Percentiles rank a stretch among this genome's conserved stretches.
These are phyloP conservation scores for Botrytis sinoallii DNA, from an alignment of 2,329 filamentous ascomycete genomes.

Conservation along the genomic window DNA sequence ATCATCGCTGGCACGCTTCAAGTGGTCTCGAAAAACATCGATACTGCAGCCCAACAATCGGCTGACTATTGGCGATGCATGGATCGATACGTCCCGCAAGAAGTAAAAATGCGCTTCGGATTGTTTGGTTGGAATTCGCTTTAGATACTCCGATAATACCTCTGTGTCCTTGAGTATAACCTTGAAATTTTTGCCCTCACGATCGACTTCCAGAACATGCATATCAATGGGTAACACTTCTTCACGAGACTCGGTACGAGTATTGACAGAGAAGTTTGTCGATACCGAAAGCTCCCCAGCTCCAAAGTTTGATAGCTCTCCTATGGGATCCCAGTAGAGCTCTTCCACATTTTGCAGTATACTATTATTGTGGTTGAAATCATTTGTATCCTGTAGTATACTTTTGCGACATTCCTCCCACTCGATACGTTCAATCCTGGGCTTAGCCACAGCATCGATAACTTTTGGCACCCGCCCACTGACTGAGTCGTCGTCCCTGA, in stretches of 20 bases:
- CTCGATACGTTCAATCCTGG: background rate
- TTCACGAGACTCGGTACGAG: background rate
- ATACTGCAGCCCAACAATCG: background rate
- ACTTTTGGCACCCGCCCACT: too few species aligned
- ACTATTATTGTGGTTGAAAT: background rate
- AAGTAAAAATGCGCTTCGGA: background rate
- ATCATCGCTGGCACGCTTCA: background rate
- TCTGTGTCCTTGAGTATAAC: background rate
- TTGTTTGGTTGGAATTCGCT: background rate
- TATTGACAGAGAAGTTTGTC: background rate
- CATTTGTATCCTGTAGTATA: background rate
- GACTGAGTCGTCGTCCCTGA: background rate
- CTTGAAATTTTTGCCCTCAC: rapidly evolving
- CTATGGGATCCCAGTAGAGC: background rate
- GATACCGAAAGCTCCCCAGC: background rate
- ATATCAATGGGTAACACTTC: background rate
- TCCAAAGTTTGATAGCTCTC: background rate
- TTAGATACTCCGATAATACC: background rate
- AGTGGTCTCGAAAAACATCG: background rate
- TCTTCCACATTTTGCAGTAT: background rate
- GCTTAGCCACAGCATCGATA: background rate
- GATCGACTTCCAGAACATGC: too few species aligned
- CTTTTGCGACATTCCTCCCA: background rate
- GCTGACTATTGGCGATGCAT: background rate
- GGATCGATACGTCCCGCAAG: background rate